Base-by-base conservation (phyloP, 257 asterid species). In the Leonotis leonurus region DNA sequence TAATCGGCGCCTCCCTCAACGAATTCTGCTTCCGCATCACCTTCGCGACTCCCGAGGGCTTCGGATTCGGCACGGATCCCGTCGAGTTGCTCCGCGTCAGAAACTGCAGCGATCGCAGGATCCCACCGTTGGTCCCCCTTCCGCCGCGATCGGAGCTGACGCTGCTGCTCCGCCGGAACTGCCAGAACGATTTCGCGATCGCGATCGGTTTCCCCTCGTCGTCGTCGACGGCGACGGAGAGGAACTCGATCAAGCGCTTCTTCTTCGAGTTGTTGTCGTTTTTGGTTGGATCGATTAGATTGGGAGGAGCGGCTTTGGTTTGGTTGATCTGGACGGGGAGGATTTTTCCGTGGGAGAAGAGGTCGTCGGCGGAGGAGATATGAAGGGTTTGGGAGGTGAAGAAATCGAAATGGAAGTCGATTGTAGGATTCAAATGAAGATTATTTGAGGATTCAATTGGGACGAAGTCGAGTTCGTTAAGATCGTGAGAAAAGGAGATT, bases 281-380 rank as follows among this genome's bases (percentile, higher is more conserved):
- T n/a, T n/a, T n/a, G n/a, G n/a, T n/a, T n/a, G n/a, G n/a, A n/a
- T n/a, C n/a, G n/a, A 6, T 69, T 53, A 63, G 29, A 48, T 3
- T 5, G 0, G 53, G 64, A 16, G 67, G 52, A 54, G 48, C n/a
- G n/a, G n/a, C n/a, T n/a, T n/a, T 1, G 26, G 13, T 14, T 49
- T 77, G 72, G 77, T 75, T 86, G 81, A 79, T 73, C 52, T 81
- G 70, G 11, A 79, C 65, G 1, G 97, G 97, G 6, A 83, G 81
- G 84, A 89, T 89, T 74, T 77, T 83, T 67, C 97, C 97, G 41
- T 89, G 56, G 75, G 94, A 75, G 65, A 89, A 89, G 59, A 89
- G 77, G 68, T 89, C 95, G 60, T 89, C 97, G 1, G 97, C 97
- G 0, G 97, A 75, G 0, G 95, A 80, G 22, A 83, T 62, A 33